A percentile compares a stretch with the other conserved stretches of the same genome.
These are phyloP conservation scores for Moesziomyces globuligerus DNA, from an alignment of 1,284 basidiomycete genomes.

Conservation along the genomic window DNA sequence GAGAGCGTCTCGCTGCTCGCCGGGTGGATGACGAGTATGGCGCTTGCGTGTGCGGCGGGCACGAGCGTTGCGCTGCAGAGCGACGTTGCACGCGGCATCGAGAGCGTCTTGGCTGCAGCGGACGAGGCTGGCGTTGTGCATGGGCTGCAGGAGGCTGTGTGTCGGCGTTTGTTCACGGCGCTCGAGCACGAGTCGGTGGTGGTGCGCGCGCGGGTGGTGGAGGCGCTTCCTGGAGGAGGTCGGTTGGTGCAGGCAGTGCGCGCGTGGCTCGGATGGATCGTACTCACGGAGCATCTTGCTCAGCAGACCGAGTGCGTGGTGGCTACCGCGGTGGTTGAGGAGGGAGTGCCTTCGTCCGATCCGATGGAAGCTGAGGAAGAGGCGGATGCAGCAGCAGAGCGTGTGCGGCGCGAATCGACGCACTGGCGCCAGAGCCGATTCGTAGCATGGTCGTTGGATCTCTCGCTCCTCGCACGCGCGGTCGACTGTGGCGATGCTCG, in stretches of 20 bases:
- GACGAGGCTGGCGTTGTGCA: background rate
- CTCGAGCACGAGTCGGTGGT: slow-evolving; percentile 8
- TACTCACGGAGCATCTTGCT: slow-evolving; percentile 27
- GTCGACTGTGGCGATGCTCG: slow-evolving; percentile 10
- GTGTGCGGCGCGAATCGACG: background rate
- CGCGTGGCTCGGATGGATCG: slow-evolving; percentile 28
- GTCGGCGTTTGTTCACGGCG: slow-evolving; percentile 12
- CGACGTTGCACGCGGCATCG: slow-evolving; percentile 1
- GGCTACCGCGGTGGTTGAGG: background rate
- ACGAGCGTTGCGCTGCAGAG: slow-evolving; percentile 12
- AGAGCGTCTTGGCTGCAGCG: slow-evolving; percentile 12
- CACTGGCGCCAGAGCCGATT: slow-evolving; percentile 9
- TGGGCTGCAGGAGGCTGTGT: slow-evolving; percentile 16
- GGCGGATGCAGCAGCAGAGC: slow-evolving; percentile 1
- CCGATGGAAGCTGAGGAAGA: slow-evolving; percentile 6
- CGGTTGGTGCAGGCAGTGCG: slow-evolving; percentile 6
- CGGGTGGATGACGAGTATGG: slow-evolving; percentile 25
- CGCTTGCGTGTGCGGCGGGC: slow-evolving; percentile 18
- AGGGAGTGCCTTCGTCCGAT: slow-evolving; percentile 10
- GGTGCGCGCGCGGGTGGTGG: slow-evolving; percentile 19
- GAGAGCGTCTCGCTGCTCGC: slow-evolving; percentile 15
- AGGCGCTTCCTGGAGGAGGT: slow-evolving; percentile 11
- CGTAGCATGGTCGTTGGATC: slow-evolving; percentile 12
- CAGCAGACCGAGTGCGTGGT: background rate
- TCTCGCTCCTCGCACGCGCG: slow-evolving; percentile 11